A percentile compares a stretch with the other conserved stretches of the same genome.
Evolutionary conservation across 768 basidiomycete species (phyloP).

Genomic region (Gymnopilus junonius): DNA sequence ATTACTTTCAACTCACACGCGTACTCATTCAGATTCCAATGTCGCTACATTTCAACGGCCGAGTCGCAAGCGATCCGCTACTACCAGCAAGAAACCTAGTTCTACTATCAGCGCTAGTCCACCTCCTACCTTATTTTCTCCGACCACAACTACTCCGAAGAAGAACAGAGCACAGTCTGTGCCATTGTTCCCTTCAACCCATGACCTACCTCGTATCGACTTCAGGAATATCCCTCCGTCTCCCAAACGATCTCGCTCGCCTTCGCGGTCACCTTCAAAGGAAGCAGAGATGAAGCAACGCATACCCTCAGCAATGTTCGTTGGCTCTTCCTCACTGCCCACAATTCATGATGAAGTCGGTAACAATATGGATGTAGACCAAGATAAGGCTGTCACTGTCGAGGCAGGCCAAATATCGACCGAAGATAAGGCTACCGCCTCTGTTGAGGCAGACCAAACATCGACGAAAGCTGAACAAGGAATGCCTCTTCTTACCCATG

Average conservation of each 20-base stretch:
- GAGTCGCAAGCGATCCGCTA: conserved; percentile 29
- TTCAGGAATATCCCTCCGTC: conserved; percentile 46
- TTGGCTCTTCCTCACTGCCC: conserved; percentile 10
- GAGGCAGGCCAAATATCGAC: conserved; percentile 25
- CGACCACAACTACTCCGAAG: conserved; percentile 25
- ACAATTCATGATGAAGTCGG: conserved; percentile 32
- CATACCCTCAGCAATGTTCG: conserved; percentile 26
- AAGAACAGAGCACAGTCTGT: conserved; percentile 48
- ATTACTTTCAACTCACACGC: conserved; percentile 29
- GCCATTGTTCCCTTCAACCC: conserved; percentile 40
- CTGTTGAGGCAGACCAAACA: conserved; percentile 25
- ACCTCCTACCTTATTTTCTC: conserved; percentile 22
- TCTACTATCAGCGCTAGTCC: conserved; percentile 28
- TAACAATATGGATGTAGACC: conserved; percentile 19
- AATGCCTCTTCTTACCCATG: not conserved
- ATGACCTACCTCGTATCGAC: conserved; percentile 41
- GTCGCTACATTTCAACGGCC: conserved; percentile 19
- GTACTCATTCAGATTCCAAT: conserved; percentile 41
- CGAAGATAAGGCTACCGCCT: too few species aligned
- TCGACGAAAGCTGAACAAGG: conserved; percentile 16
- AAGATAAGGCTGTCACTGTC: conserved; percentile 21
- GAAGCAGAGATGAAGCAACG: conserved; percentile 38
- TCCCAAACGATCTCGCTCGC: conserved; percentile 40
- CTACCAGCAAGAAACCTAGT: conserved; percentile 29
- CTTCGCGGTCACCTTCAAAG: conserved; percentile 50